Conservation (phyloP, 2,329 filamentous ascomycete genomes). For the Bipolaris oryzae region DNA sequence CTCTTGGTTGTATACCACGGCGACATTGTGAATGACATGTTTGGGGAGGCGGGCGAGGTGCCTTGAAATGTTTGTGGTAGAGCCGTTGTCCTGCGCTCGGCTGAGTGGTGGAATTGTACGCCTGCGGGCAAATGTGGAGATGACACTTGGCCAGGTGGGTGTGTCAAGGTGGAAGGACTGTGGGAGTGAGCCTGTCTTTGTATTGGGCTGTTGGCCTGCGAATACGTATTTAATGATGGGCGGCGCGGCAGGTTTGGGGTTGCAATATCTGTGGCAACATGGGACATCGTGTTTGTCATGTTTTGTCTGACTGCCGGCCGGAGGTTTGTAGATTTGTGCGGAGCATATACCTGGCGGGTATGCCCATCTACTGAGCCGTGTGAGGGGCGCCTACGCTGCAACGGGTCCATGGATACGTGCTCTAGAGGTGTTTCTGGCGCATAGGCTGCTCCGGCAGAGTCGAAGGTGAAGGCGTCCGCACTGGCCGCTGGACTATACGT, state of each 20-base stretch:
- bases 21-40: background rate
- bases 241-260: conserved; percentile 3
- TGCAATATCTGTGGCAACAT: background rate
- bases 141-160: conserved; percentile 1
- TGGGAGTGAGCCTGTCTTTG: conserved; percentile 2
- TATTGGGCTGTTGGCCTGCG: conserved; percentile 10
- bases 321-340: background rate
- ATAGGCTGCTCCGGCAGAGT: background rate
- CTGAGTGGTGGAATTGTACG: conserved; percentile 1
- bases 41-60: background rate
- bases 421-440: conserved; percentile 1
- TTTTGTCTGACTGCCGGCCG: background rate
- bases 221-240: conserved; percentile 2
- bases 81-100: conserved; percentile 5
- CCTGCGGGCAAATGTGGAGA: conserved; percentile 14
- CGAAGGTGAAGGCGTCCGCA: background rate
- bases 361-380: background rate
- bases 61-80: conserved; percentile 11
- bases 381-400: background rate
- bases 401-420: background rate
- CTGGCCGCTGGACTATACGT: too few species aligned
- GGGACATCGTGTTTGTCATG: background rate
- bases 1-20: conserved; percentile 22
- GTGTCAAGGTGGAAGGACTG: conserved; percentile 7
- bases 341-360: background rate